Percentiles rank a stretch among this genome's conserved stretches.
Conservation (phyloP, 2,329 filamentous ascomycete species). For the Apiospora koreana region DNA sequence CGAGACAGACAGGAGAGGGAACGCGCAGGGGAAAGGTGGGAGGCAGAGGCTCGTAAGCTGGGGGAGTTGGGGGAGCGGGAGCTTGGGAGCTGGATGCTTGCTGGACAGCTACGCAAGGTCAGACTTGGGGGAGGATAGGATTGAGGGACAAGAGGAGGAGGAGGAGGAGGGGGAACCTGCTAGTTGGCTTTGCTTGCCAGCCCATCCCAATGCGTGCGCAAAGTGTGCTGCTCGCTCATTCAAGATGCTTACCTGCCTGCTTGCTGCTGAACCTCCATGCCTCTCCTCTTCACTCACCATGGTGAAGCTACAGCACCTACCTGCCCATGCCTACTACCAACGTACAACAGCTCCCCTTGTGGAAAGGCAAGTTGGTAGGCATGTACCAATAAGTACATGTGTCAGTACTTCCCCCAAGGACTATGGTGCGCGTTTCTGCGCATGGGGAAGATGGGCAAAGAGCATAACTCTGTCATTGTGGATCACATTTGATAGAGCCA, state of each 20-base stretch:
- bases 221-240: slow-evolving; percentile 10
- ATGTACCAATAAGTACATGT: not conserved
- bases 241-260: slow-evolving; percentile 22
- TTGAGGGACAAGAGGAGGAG: slow-evolving; percentile 14
- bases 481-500: slow-evolving; percentile 17
- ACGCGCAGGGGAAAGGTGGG: slow-evolving; percentile 17
- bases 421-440: not conserved
- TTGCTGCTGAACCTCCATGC: slow-evolving; percentile 8
- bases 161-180: slow-evolving; percentile 17
- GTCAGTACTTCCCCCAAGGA: not conserved
- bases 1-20: slow-evolving; percentile 27
- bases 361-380: slow-evolving; percentile 19
- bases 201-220: slow-evolving; percentile 5
- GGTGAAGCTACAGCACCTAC: not conserved
- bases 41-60: slow-evolving; percentile 16
- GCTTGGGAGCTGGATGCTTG: not conserved
- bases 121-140: slow-evolving; percentile 24
- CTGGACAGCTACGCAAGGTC: slow-evolving; percentile 19
- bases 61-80: slow-evolving; percentile 6
- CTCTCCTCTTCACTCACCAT: slow-evolving; percentile 11
- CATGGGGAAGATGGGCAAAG: slow-evolving; percentile 13
- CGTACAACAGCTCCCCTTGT: not conserved
- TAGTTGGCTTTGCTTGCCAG: slow-evolving; percentile 2
- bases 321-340: not conserved
- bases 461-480: slow-evolving; percentile 14